Evolutionary conservation across 1,139 yeast species (phyloP).

Genomic region (Hanseniaspora sp.): DNA sequence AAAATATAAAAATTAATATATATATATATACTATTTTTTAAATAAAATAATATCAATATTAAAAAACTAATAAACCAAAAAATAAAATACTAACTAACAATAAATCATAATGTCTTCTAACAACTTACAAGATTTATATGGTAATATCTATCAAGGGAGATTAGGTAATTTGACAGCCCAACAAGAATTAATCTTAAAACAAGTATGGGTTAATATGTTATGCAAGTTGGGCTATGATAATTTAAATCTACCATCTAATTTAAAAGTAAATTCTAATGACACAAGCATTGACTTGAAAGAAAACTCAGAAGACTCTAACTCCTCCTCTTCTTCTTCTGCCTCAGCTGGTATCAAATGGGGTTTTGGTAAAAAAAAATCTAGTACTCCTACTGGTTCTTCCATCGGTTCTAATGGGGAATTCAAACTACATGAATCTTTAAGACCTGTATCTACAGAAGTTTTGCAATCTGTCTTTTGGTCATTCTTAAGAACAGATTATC

Average conservation of each 20-base stretch:
- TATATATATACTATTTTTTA: too few relatives aligned
- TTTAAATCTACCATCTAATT: slow-evolving; percentile 30
- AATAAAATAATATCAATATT: too few relatives aligned
- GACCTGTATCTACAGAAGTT: slow-evolving; percentile 35
- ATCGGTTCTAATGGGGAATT: slow-evolving; percentile 26
- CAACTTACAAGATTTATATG: not conserved
- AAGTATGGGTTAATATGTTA: slow-evolving; percentile 60
- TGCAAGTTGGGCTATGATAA: slow-evolving; percentile 47
- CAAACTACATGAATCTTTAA: slow-evolving; percentile 31
- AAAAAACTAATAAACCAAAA: too few relatives aligned
- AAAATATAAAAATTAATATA: too few relatives aligned
- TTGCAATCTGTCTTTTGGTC: slow-evolving; percentile 40
- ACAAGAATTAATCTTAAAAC: slow-evolving; percentile 60
- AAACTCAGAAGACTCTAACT: slow-evolving; percentile 20
- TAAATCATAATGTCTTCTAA: not conserved
- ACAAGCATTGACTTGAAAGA: slow-evolving; percentile 17
- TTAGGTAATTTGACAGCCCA: slow-evolving; percentile 47
- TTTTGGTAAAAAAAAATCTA: slow-evolving; percentile 19
- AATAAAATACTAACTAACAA: too few relatives aligned
- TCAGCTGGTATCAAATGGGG: slow-evolving; percentile 17
- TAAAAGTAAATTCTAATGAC: slow-evolving; percentile 16
- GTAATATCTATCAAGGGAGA: slow-evolving; percentile 35
- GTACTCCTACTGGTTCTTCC: slow-evolving; percentile 24
- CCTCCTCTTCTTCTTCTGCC: slow-evolving; percentile 19
- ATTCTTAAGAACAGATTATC: slow-evolving; percentile 53